Conservation (phyloP, 2,329 filamentous ascomycete species). For the Zasmidium cellare region DNA sequence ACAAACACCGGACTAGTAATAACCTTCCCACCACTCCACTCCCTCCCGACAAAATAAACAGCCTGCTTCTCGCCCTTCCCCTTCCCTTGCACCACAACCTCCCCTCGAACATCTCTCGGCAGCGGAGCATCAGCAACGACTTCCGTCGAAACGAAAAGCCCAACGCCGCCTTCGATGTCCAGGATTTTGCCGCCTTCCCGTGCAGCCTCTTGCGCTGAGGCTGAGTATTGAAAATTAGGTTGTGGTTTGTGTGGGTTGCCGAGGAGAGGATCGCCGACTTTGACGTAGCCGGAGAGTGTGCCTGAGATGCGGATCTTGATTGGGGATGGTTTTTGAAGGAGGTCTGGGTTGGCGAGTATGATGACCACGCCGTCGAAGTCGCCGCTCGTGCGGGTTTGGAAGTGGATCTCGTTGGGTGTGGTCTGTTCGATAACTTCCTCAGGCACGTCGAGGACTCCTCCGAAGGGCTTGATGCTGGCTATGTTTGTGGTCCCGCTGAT, state of each 20-base stretch:
- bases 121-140: background rate
- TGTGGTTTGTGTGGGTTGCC: slow-evolving; percentile 2
- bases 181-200: background rate
- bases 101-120: background rate
- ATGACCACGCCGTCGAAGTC: slow-evolving; percentile 8
- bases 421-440: slow-evolving; percentile 1
- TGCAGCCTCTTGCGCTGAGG: background rate
- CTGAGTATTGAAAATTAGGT: background rate
- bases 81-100: background rate
- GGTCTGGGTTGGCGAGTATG: background rate
- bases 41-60: too few relatives aligned
- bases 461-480: background rate
- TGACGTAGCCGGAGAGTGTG: slow-evolving; percentile 1
- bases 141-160: background rate
- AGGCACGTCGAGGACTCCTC: slow-evolving; percentile 3
- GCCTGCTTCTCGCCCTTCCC: too few relatives aligned
- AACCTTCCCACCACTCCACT: too few relatives aligned
- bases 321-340: background rate
- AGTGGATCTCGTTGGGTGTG: background rate
- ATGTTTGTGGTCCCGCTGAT: background rate
- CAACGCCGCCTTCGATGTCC: background rate
- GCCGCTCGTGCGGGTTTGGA: slow-evolving; percentile 7
- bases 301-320: background rate
- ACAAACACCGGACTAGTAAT: too few relatives aligned
- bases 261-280: slow-evolving; percentile 2